Conservation (phyloP, 345 rosid species). For the Salix viminalis region DNA sequence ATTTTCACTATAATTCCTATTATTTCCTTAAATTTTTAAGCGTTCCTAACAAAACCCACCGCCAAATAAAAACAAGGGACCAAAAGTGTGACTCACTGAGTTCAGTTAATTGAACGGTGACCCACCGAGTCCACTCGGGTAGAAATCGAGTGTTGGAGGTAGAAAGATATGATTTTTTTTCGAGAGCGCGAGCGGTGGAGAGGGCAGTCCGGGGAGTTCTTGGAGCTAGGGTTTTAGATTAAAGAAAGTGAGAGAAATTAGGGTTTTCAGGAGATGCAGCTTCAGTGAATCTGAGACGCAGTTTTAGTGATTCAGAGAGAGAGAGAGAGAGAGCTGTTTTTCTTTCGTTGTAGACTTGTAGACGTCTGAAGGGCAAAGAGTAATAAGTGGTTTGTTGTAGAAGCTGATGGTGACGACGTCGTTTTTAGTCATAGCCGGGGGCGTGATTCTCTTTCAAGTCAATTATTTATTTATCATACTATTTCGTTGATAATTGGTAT, state of each 20-base stretch:
- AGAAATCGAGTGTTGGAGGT: neutral
- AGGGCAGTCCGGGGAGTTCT: neutral
- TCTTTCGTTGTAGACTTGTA: neutral
- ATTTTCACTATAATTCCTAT: slow-evolving; percentile 52
- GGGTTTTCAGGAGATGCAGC: slow-evolving; percentile 14
- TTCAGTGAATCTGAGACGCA: neutral
- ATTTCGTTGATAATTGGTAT: neutral
- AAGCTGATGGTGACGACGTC: slow-evolving; percentile 15
- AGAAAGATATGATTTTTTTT: neutral
- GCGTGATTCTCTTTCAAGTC: neutral
- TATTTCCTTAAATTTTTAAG: slow-evolving; percentile 59
- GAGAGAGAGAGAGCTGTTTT: neutral
- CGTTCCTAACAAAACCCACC: slow-evolving; percentile 11
- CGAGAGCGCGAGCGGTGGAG: neutral
- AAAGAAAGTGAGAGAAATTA: neutral
- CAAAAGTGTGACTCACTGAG: neutral
- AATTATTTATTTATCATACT: neutral
- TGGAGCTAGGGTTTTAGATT: slow-evolving; percentile 2
- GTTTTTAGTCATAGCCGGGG: neutral
- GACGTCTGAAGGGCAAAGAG: neutral
- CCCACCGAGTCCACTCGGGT: slow-evolving; percentile 5
- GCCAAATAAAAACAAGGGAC: neutral
- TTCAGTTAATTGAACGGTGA: neutral
- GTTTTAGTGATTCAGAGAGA: slow-evolving; percentile 5
- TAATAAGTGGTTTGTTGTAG: slow-evolving; percentile 6